phyloP scores from a whole-genome alignment of 164 flowering plant species.

The Vitis cinerea region DNA sequence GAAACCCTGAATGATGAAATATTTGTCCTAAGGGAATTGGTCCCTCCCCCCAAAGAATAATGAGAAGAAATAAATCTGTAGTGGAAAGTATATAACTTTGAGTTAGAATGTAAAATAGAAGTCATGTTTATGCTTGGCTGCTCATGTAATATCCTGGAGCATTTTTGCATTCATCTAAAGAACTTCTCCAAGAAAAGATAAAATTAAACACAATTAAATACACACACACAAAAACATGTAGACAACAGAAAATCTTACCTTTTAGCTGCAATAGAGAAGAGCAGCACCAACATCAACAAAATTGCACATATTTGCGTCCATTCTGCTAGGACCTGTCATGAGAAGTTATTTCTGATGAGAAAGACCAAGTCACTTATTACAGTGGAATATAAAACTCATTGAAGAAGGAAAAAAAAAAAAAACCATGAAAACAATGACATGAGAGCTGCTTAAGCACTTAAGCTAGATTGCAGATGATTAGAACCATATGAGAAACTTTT shows the following conservation, averaged over 20 bases:
- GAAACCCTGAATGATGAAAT: conserved; percentile 76
- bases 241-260: conserved; percentile 39
- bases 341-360: conserved; percentile 5
- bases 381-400: not conserved
- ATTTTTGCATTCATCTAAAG: not conserved
- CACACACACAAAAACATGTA: not conserved
- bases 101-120: conserved; percentile 3
- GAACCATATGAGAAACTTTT: not conserved
- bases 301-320: conserved; percentile 48
- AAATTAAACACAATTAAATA: not conserved
- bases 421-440: too few species aligned
- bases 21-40: conserved; percentile 36
- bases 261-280: conserved; percentile 30
- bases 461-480: not conserved
- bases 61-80: conserved; percentile 42
- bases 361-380: not conserved
- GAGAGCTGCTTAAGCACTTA: too few species aligned
- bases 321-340: conserved; percentile 69
- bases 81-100: conserved; percentile 3
- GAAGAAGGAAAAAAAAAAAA: not conserved
- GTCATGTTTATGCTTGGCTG: not conserved
- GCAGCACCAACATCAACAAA: conserved; percentile 31
- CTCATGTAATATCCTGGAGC: conserved; percentile 4
- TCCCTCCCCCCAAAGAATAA: conserved; percentile 20
- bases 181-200: not conserved